phyloP scores from a whole-genome alignment of 2,329 filamentous ascomycete species.

The Phyllosticta capitalensis region DNA sequence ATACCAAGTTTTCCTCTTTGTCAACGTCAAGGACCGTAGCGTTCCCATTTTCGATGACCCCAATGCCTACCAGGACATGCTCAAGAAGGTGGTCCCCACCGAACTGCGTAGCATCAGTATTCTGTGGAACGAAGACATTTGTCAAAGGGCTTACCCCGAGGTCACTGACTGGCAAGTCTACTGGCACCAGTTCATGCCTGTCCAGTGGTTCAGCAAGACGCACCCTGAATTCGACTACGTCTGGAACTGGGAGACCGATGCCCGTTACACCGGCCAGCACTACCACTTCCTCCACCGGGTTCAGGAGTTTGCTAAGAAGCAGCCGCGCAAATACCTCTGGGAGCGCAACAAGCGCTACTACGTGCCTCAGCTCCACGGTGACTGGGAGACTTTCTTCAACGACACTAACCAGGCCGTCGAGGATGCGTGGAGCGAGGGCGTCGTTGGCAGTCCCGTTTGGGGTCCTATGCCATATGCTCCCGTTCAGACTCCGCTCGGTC shows the following conservation, averaged over 20 bases:
- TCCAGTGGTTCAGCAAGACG: constrained; percentile 66
- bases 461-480: constrained; percentile 64
- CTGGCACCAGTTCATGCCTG: constrained; percentile 57
- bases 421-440: constrained; percentile 27
- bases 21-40: constrained; percentile 44
- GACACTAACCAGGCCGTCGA: constrained; percentile 33
- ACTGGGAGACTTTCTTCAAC: constrained; percentile 37
- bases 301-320: constrained; percentile 41
- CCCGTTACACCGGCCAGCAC: constrained; percentile 68
- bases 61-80: constrained; percentile 48
- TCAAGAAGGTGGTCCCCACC: constrained; percentile 54
- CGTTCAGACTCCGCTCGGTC: constrained; percentile 68
- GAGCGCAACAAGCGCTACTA: constrained; percentile 50
- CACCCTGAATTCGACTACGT: constrained; percentile 72
- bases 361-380: constrained; percentile 42
- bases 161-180: constrained; percentile 41
- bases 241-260: constrained; percentile 82
- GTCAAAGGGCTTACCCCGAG: constrained; percentile 40
- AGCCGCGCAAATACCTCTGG: constrained; percentile 50
- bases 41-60: constrained; percentile 51
- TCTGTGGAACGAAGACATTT: constrained; percentile 58
- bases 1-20: constrained; percentile 39
- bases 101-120: constrained; percentile 64
- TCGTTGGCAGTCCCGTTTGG: constrained; percentile 59
- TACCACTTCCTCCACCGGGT: constrained; percentile 68